These are phyloP conservation scores for Pulicaria dysenterica DNA, from an alignment of 129 eudicot species.

Conservation along the genomic window DNA sequence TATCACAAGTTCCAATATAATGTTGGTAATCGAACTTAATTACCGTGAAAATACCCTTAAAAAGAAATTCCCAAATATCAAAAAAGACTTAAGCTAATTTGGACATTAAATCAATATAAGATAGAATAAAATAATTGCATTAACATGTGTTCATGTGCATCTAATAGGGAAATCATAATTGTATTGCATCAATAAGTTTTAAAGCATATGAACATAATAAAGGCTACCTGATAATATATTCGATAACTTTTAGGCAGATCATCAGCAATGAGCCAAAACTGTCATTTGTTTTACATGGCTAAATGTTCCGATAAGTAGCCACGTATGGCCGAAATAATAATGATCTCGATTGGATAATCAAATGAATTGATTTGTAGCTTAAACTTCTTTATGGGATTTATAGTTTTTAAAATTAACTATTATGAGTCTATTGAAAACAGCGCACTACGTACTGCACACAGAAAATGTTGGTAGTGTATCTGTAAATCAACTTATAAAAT, in stretches of 20 bases:
- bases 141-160: neutral
- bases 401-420: neutral
- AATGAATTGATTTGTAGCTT: neutral
- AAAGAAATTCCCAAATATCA: neutral
- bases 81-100: slow-evolving; percentile 5
- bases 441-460: neutral
- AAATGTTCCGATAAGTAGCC: neutral
- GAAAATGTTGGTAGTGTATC: neutral
- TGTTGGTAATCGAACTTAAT: neutral
- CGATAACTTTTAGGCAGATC: neutral
- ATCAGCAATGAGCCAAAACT: neutral
- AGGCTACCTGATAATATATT: neutral
- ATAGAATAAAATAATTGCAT: neutral
- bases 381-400: neutral
- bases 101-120: neutral
- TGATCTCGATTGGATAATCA: slow-evolving; percentile 3
- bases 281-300: neutral
- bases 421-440: neutral
- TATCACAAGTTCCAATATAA: too few relatives aligned
- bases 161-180: neutral
- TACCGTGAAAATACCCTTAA: neutral
- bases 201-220: slow-evolving; percentile 7
- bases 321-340: neutral
- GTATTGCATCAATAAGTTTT: slow-evolving; percentile 4
- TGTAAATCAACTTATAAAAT: neutral